Base-by-base conservation (phyloP, 2,329 filamentous ascomycete genomes). In the Fusarium pseudocircinatum region DNA sequence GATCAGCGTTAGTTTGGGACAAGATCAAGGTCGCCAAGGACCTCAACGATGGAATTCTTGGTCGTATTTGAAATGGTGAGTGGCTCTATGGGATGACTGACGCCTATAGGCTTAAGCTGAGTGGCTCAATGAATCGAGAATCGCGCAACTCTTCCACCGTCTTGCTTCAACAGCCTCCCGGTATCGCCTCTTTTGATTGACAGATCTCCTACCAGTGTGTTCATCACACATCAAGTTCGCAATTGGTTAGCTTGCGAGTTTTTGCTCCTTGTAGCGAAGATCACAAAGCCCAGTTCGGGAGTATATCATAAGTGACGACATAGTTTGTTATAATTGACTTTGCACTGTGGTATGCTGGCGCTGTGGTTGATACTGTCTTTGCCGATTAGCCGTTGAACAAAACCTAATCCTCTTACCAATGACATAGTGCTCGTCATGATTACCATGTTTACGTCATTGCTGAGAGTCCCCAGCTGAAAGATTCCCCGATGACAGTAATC, bases 401-500 rank as follows among this genome's bases (percentile, higher is more conserved):
- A 46, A 14, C 24, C 13, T 46, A 46, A 46, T 46, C 24, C 43
- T 46, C 12, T 20, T 14, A 14, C 13, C 6, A 18, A 49, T 49
- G 28, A 32, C 46, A 49, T 32, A 49, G 8, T 32, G 7, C 28
- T 49, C 46, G 46, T 49, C 46, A 32, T 49, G 10, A 18, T n/a
- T 2, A 5, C 28, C 15, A 2, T 18, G 18, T 24, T 2, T 7
- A 49, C 46, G 46, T 49, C 46, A 49, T 49, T 24, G 7, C 46
- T 49, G 28, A 18, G 15, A 7, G 15, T 32, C 1, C 3, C 14
- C 6, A 47, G 46, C 46, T 49, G 15, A 32, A 14, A 14, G 4
- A 13, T n/a, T 6, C 11, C 1, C 6, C n/a, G 13, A 6, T 0
- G 1, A 5, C 3, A 5, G 22, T n/a, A 4, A 3, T 4, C 2